Evolutionary conservation across 352 stramenopile species (phyloP), one percentile per base, ranked within the genome.

Genomic region (Phytophthora sansomeana): DNA sequence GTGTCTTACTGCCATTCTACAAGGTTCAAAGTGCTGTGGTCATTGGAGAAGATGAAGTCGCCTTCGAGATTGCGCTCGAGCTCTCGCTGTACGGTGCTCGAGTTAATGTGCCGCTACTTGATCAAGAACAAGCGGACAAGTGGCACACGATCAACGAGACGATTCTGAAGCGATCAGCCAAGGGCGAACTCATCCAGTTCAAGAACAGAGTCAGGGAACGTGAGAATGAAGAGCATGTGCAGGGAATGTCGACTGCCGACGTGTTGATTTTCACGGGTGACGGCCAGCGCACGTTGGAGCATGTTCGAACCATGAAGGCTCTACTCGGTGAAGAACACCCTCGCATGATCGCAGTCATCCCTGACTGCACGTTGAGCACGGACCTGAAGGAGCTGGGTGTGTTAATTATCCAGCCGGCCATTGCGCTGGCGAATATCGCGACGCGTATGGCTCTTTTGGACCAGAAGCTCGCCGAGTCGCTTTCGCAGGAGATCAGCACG

Each of bases 221-320:
- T 7, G 63, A 72, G 24, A 42, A 70, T 0, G 54, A 60, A 26
- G 26, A 72, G 16, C 44, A 81, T 14, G 28, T 85, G 26, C 61
- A 80, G n/a, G 60, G 69, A 14, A 76, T 88, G 70, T 61, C 75
- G 4, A 51, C 72, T 5, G 82, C 80, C 1, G 82, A 91, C 47
- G 80, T 86, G 19, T 48, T 91, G 14, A 75, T 91, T 11, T 90
- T 91, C 53, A 89, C 81, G 48, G 83, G 81, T 16, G 77, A 89
- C 14, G 66, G 69, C 1, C 41, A 59, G 38, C 76, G 80, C 1
- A 75, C 78, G 6, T 38, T 86, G 2, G 77, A 91, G 36, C 69
- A 87, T 52, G 69, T 87, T 14, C 77, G 76, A 29, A 76, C 66
- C 2, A 83, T 87, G 74, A 71, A 78, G 17, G 58, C 72, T 6